Evolutionary conservation across 768 basidiomycete genomes (phyloP), one percentile per base, ranked within the genome.

Genomic region (Leccinum boreale): DNA sequence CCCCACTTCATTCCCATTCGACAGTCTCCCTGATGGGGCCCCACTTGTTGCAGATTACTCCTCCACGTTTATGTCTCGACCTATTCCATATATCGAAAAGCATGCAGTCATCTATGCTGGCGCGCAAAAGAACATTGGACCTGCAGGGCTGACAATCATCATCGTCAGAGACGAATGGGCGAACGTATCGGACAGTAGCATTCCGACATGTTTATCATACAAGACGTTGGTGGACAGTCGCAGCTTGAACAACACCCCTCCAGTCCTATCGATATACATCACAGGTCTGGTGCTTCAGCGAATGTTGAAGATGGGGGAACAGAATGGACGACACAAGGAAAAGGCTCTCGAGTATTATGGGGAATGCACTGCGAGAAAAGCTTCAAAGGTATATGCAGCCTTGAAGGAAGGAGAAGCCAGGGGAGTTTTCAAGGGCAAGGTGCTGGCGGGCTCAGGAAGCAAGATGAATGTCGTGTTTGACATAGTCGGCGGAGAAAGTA

Each of bases 51-150:
- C 83, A 24, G 97, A 99, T 77, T 90, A 97, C 75, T 95, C 93
- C 7, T 95, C 92, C 35, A 94, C 94, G 39, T 98, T 99, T 83
- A 90, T 98, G 86, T 92, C 90, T 52, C 84, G 95, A 21, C 91
- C 91, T 45, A 98, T 99, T 70, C 89, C 89, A 11, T 83, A 82
- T 60, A 80, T 98, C 58, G 86, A 85, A 28, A 90, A 91, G 72
- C 94, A 98, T 72, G 95, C 94, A 4, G 80, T 98, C 68, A 89
- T 99, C 66, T 98, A 88, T 70, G 97, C 95, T 7, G 97, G 97
- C 49, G 97, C 90, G 23, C 97, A 99, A 76, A 99, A 99, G 80
- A 99, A 99, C 73, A 77, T 98, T 52, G 95, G 96, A 8, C 97
- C 97, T 3, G 87, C 97, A 0, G 97, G 97, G 1, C 77, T 97